Evolutionary conservation across 768 basidiomycete genomes (phyloP), one percentile per base, ranked within the genome.

Genomic region (Russula olivacea): DNA sequence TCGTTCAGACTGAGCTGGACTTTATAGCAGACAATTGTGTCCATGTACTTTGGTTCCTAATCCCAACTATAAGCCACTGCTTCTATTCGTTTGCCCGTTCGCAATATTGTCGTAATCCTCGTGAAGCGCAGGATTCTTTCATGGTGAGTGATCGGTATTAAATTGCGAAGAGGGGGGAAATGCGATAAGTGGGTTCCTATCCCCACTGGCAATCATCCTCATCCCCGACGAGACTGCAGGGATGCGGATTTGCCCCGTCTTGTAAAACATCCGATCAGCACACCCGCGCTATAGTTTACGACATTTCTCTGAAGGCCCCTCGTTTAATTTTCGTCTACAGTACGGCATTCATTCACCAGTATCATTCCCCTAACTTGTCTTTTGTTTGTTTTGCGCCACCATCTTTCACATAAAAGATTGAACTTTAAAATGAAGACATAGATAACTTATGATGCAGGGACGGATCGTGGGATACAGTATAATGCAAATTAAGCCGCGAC

Each of bases 31-130:
- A 64, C 63, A 59, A 25, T 49, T 40, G 63, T 59, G 58, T 48
- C 45, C 45, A 41, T 64, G 63, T 64, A 64, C 41, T 63, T 14
- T 47, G 45, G 45, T 50, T 52, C 49, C n/a, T 58, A 58, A 52
- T 63, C 25, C 19, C 19, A 53, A 52, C 21, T n/a, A 57, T 62
- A 58, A 51, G 61, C 40, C 40, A 51, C 41, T 6, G 30, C 23
- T 57, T 28, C 38, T 23, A 28, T 45, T 51, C 28, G 28, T 17
- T 17, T 28, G n/a, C 19, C 53, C 14, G 25, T 23, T 36, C 51
- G 21, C 59, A 45, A 25, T 28, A 14, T 47, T 47, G 43, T 40
- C 14, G 56, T 45, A 43, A 55, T 32, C 38, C 38, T 40, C 1
- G n/a, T 14, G n/a, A 19, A 45, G n/a, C 25, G 25, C 48, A 34